Conservation (phyloP, 169 alveolate genomes). For the Eimeria falciformis region DNA sequence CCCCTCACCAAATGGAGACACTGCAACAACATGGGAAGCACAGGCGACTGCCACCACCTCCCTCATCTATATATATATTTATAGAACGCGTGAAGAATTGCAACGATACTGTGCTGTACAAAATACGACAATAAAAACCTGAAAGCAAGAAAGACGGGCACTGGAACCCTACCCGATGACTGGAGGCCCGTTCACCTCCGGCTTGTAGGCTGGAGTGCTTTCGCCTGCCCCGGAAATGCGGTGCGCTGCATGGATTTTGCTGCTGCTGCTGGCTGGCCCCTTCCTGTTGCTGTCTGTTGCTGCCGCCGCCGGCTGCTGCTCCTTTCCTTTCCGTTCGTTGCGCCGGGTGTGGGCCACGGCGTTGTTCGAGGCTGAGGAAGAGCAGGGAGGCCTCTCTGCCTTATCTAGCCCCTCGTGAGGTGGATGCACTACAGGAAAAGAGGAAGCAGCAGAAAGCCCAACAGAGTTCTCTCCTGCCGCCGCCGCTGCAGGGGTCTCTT, state of each 20-base stretch:
- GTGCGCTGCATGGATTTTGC: slow-evolving; percentile 6
- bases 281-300: background rate
- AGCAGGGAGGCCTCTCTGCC: too few species aligned
- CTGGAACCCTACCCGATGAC: slow-evolving; percentile 41
- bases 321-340: background rate
- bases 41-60: too few species aligned
- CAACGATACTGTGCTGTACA: too few species aligned
- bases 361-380: background rate
- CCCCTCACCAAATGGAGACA: too few species aligned
- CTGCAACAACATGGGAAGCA: too few species aligned
- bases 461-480: background rate
- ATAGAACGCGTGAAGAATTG: too few species aligned
- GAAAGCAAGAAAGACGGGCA: too few species aligned
- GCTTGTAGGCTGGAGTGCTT: background rate
- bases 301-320: background rate
- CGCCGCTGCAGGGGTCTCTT: background rate
- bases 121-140: too few species aligned
- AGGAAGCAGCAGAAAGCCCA: background rate
- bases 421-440: background rate
- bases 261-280: slow-evolving; percentile 13
- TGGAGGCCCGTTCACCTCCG: slow-evolving; percentile 46
- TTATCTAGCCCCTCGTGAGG: background rate
- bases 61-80: too few species aligned
- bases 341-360: background rate
- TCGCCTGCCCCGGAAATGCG: slow-evolving; percentile 6